These are phyloP conservation scores for Phytopythium vexans DNA, from an alignment of 352 stramenopile genomes.

Conservation along the genomic window DNA sequence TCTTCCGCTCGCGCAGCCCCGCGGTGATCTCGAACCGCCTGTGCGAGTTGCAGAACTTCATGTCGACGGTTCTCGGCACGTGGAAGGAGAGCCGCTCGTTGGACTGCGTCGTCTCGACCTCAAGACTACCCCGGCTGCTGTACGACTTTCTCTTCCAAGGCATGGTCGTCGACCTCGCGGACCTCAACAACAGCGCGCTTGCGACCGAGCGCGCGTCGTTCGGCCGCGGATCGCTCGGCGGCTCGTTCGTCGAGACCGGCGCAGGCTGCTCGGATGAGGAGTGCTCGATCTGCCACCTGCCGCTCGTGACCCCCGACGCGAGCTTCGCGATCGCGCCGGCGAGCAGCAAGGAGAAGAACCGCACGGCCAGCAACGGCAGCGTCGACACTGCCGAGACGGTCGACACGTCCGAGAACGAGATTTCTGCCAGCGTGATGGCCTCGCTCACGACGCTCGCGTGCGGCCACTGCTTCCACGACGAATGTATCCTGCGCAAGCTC, in stretches of 20 bases:
- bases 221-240: constrained; percentile 12
- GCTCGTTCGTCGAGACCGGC: constrained; percentile 24
- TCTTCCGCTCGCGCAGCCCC: constrained; percentile 67
- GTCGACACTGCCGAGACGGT: constrained; percentile 10
- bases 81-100: constrained; percentile 60
- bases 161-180: constrained; percentile 74
- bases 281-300: constrained; percentile 60
- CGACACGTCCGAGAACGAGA: constrained; percentile 16
- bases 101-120: constrained; percentile 54
- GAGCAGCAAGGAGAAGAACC: constrained; percentile 12
- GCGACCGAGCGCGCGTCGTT: constrained; percentile 49
- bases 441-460: constrained; percentile 76
- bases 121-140: constrained; percentile 60
- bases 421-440: constrained; percentile 13
- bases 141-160: constrained; percentile 82
- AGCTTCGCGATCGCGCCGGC: constrained; percentile 35
- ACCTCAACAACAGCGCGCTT: constrained; percentile 45
- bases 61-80: constrained; percentile 59
- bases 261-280: constrained; percentile 22
- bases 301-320: constrained; percentile 24
- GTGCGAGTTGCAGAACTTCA: constrained; percentile 59
- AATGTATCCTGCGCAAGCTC: constrained; percentile 83
- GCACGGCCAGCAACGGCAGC: neutral
- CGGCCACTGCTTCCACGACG: constrained; percentile 83
- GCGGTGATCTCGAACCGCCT: constrained; percentile 62